These are phyloP conservation scores for Hortiboletus flavorubellus DNA, from an alignment of 768 basidiomycete genomes.

Conservation along the genomic window DNA sequence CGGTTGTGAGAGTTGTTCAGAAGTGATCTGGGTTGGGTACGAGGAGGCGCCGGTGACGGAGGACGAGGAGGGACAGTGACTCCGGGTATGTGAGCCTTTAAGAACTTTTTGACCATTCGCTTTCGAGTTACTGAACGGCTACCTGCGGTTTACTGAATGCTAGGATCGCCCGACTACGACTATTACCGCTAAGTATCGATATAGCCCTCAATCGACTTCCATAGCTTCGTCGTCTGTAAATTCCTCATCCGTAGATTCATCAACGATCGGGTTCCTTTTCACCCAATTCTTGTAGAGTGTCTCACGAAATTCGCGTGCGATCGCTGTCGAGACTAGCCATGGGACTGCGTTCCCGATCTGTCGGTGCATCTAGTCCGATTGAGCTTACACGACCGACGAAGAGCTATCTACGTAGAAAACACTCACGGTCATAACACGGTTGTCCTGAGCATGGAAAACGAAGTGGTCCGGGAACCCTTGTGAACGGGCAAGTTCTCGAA, in stretches of 20 bases:
- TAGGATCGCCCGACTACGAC: background rate
- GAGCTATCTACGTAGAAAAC: background rate
- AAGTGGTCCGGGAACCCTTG: slow-evolving; percentile 83
- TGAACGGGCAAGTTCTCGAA: slow-evolving; percentile 73
- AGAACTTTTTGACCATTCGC: background rate
- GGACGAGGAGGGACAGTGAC: slow-evolving; percentile 14
- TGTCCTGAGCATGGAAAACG: slow-evolving; percentile 49
- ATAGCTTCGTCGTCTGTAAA: slow-evolving; percentile 26
- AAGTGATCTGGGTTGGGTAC: slow-evolving; percentile 84
- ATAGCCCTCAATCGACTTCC: slow-evolving; percentile 28
- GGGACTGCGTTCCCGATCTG: slow-evolving; percentile 84
- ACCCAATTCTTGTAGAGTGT: slow-evolving; percentile 53
- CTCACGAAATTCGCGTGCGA: slow-evolving; percentile 59
- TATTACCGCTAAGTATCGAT: background rate
- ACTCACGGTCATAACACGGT: slow-evolving; percentile 61
- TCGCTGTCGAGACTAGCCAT: slow-evolving; percentile 56
- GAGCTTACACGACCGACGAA: background rate
- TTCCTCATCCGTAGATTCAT: slow-evolving; percentile 30
- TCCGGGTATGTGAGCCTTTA: background rate
- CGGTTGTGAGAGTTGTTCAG: slow-evolving; percentile 74
- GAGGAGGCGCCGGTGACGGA: slow-evolving; percentile 42
- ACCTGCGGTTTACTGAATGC: background rate
- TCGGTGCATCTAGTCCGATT: slow-evolving; percentile 58
- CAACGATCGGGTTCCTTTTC: slow-evolving; percentile 21
- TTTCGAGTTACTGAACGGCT: background rate